These are phyloP conservation scores for Pseudomonodictys pantanalensis DNA, from an alignment of 495 filamentous ascomycete genomes.

Conservation along the genomic window DNA sequence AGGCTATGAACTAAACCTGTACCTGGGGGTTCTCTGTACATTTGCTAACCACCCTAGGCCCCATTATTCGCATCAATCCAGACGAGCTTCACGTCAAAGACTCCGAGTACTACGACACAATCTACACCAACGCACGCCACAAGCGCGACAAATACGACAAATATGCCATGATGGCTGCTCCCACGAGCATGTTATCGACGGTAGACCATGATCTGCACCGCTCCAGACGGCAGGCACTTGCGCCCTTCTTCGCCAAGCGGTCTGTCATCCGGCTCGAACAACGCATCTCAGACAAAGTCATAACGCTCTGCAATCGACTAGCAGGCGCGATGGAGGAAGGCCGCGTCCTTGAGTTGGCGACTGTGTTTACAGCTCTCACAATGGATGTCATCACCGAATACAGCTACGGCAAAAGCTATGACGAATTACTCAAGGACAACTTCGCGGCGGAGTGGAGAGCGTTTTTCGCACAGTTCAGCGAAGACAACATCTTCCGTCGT, in stretches of 20 bases:
- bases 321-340: neutral
- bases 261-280: neutral
- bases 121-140: neutral
- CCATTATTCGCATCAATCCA: slow-evolving; percentile 1
- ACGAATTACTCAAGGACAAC: neutral
- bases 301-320: neutral
- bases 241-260: neutral
- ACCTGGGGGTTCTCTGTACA: neutral
- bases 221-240: neutral
- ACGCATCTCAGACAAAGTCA: neutral
- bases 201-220: neutral
- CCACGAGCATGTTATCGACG: neutral
- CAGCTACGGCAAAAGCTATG: neutral
- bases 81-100: slow-evolving; percentile 7
- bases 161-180: neutral
- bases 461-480: neutral
- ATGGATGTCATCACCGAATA: neutral
- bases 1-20: neutral
- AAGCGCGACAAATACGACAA: slow-evolving; percentile 2
- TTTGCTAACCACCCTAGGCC: neutral
- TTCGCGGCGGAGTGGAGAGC: neutral
- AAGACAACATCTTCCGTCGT: neutral
- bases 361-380: neutral
- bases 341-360: neutral
- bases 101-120: neutral